Evolutionary conservation across 169 alveolate genomes (phyloP).

Genomic region (Plasmodium gonderi): DNA sequence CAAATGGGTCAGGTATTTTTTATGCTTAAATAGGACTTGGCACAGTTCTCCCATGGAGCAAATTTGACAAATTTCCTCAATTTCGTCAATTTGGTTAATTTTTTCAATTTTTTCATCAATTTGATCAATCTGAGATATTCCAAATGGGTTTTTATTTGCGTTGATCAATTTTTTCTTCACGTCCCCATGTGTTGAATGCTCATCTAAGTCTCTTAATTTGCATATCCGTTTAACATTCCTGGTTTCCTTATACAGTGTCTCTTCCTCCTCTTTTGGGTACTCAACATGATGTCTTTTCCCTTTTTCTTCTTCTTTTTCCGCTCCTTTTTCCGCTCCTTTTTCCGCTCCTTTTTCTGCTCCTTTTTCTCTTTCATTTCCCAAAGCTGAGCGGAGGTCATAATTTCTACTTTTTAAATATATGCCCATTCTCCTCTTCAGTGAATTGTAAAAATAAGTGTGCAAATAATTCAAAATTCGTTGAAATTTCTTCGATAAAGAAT

Average conservation of each 20-base stretch:
- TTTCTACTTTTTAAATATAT: neutral
- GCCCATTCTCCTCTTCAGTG: neutral
- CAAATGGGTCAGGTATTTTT: constrained; percentile 27
- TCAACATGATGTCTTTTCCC: neutral
- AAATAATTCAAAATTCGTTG: constrained; percentile 31
- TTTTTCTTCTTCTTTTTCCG: too few relatives aligned
- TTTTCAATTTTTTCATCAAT: too few relatives aligned
- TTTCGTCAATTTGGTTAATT: too few relatives aligned
- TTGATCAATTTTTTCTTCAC: too few relatives aligned
- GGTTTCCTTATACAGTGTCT: neutral
- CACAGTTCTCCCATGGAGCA: neutral
- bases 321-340: too few relatives aligned
- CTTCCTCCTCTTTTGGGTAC: neutral
- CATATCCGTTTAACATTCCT: neutral
- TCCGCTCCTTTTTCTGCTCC: too few relatives aligned
- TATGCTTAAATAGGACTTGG: constrained; percentile 25
- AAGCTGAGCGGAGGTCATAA: too few relatives aligned
- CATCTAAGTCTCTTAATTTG: neutral
- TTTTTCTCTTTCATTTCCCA: too few relatives aligned
- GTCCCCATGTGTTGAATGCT: too few relatives aligned
- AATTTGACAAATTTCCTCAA: too few relatives aligned
- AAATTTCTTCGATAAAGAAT: constrained; percentile 22
- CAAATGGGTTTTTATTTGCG: too few relatives aligned
- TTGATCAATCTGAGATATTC: too few relatives aligned
- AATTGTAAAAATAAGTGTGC: constrained; percentile 7